A percentile compares a stretch with the other conserved stretches of the same genome.
Conservation (phyloP, 768 basidiomycete genomes). For the Trametes maxima region DNA sequence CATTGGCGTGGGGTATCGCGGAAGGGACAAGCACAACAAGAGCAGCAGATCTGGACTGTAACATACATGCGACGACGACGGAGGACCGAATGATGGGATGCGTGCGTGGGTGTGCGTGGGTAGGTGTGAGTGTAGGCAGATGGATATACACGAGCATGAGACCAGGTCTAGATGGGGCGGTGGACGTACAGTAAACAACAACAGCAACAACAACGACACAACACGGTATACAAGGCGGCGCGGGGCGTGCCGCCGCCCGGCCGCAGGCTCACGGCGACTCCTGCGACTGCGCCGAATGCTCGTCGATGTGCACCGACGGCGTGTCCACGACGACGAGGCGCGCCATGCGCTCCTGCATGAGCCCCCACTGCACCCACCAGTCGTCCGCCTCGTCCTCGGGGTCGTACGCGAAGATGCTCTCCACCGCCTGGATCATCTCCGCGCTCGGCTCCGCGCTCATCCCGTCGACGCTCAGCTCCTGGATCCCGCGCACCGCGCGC, state of each 20-base stretch:
- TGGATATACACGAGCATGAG: not conserved
- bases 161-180: too few species aligned
- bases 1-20: too few species aligned
- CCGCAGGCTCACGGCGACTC: conserved; percentile 1
- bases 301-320: conserved; percentile 10
- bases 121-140: not conserved
- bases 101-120: not conserved
- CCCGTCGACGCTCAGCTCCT: not conserved
- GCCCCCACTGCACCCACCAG: conserved; percentile 36
- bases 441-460: conserved; percentile 6
- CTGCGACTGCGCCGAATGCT: not conserved
- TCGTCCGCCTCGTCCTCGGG: conserved; percentile 34
- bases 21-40: too few species aligned
- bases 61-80: conserved; percentile 10
- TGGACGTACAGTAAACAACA: too few species aligned
- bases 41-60: not conserved
- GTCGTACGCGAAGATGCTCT: conserved; percentile 31
- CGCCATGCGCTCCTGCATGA: conserved; percentile 30
- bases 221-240: too few species aligned
- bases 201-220: too few species aligned
- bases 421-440: conserved; percentile 15
- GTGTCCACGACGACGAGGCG: conserved; percentile 11
- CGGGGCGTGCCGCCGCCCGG: too few species aligned
- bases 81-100: not conserved
- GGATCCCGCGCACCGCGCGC: conserved; percentile 16